Conservation (phyloP, 1,139 yeast species). For the Debaryomyces fabryi region DNA sequence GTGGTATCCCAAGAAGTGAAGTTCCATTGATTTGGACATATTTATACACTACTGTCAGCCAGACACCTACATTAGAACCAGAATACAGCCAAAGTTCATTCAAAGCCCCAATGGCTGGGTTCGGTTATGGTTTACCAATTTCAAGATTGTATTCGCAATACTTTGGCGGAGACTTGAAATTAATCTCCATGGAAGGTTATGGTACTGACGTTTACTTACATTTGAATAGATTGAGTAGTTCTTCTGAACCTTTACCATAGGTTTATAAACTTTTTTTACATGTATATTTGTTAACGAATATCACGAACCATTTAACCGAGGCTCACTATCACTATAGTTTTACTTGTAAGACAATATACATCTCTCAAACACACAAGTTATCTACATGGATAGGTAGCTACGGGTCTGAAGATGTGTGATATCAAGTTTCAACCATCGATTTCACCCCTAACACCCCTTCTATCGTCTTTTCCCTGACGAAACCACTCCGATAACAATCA, state of each 20-base stretch:
- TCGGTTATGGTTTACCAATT: slow-evolving; percentile 89
- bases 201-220: slow-evolving; percentile 93
- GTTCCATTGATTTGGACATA: slow-evolving; percentile 90
- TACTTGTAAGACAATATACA: background rate
- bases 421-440: background rate
- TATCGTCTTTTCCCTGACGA: background rate
- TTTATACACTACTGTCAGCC: slow-evolving; percentile 83
- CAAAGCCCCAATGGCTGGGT: slow-evolving; percentile 93
- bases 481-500: background rate
- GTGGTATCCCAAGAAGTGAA: slow-evolving; percentile 86
- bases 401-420: background rate
- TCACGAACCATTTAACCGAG: slow-evolving; percentile 5
- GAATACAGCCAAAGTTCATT: slow-evolving; percentile 58
- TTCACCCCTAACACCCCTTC: background rate
- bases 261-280: slow-evolving; percentile 5
- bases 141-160: slow-evolving; percentile 85
- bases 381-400: background rate
- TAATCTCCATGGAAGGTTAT: slow-evolving; percentile 91
- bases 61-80: slow-evolving; percentile 68
- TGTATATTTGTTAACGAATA: slow-evolving; percentile 6
- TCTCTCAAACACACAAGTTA: background rate
- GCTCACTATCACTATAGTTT: background rate
- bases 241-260: slow-evolving; percentile 50
- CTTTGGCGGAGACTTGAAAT: slow-evolving; percentile 86
- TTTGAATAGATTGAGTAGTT: slow-evolving; percentile 58